These are phyloP conservation scores for Eucalyptus regnans DNA, from an alignment of 345 rosid species.

Conservation along the genomic window DNA sequence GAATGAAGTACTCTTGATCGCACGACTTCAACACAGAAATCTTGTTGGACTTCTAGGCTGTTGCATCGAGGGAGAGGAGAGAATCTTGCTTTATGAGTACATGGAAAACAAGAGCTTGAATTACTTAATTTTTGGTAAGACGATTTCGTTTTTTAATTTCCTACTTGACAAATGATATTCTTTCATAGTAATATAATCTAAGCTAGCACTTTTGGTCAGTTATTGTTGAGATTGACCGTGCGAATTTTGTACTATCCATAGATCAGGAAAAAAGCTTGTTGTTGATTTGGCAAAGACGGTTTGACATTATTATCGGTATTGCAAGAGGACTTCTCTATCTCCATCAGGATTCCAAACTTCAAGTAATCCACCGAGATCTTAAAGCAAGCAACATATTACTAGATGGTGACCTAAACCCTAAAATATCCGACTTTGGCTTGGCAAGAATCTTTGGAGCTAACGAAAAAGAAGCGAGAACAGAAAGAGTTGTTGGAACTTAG, in stretches of 20 bases:
- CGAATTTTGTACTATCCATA: not conserved
- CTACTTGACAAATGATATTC: not conserved
- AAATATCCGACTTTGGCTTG: constrained; percentile 43
- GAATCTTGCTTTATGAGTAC: constrained; percentile 21
- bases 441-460: constrained; percentile 34
- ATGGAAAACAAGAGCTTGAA: constrained; percentile 27
- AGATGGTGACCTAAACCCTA: constrained; percentile 33
- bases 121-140: constrained; percentile 36
- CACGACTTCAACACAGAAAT: constrained; percentile 44
- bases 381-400: constrained; percentile 38
- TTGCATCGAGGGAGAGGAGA: constrained; percentile 23
- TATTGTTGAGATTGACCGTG: not conserved
- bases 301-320: constrained; percentile 23
- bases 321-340: constrained; percentile 53
- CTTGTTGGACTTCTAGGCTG: constrained; percentile 36
- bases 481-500: constrained; percentile 32
- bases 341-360: constrained; percentile 29
- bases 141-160: not conserved
- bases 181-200: not conserved
- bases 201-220: not conserved
- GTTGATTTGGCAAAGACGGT: constrained; percentile 16
- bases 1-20: constrained; percentile 24
- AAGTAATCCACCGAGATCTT: constrained; percentile 42
- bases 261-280: not conserved
- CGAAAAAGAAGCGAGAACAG: constrained; percentile 28